These are phyloP conservation scores for Ceratocystis ficicola DNA, from an alignment of 2,329 filamentous ascomycete genomes.

Conservation along the genomic window DNA sequence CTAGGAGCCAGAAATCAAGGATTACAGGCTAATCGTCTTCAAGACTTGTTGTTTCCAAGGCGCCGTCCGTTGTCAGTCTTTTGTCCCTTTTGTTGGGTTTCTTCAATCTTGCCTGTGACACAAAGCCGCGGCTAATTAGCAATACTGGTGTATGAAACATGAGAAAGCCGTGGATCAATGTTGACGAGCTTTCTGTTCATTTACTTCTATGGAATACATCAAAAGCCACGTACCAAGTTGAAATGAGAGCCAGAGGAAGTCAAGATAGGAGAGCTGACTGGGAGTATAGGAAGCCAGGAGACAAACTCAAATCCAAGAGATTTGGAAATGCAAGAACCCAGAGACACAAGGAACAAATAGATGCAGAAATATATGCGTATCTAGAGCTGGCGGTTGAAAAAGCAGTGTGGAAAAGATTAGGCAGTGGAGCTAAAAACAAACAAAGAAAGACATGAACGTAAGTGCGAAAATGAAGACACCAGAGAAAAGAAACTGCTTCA, in stretches of 20 bases:
- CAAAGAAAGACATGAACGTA: neutral
- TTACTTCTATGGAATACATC: neutral
- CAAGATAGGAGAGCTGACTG: neutral
- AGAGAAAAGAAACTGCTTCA: too few species aligned
- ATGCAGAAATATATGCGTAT: neutral
- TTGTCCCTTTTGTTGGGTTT: neutral
- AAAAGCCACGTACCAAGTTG: neutral
- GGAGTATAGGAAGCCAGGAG: neutral
- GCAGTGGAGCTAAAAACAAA: neutral
- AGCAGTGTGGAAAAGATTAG: neutral
- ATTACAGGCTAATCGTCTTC: neutral
- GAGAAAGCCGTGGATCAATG: neutral
- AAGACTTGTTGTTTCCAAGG: neutral
- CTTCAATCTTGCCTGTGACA: neutral
- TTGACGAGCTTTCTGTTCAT: neutral
- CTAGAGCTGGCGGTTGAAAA: neutral
- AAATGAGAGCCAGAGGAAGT: neutral
- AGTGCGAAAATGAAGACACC: neutral
- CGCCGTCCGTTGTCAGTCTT: neutral
- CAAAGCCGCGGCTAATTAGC: neutral
- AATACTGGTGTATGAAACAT: neutral
- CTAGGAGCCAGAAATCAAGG: neutral
- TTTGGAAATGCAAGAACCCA: neutral
- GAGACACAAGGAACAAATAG: neutral
- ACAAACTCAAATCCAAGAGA: neutral